These are phyloP conservation scores for Acanthamoeba lenticulata DNA, from an alignment of 208 protist species.

Conservation along the genomic window DNA sequence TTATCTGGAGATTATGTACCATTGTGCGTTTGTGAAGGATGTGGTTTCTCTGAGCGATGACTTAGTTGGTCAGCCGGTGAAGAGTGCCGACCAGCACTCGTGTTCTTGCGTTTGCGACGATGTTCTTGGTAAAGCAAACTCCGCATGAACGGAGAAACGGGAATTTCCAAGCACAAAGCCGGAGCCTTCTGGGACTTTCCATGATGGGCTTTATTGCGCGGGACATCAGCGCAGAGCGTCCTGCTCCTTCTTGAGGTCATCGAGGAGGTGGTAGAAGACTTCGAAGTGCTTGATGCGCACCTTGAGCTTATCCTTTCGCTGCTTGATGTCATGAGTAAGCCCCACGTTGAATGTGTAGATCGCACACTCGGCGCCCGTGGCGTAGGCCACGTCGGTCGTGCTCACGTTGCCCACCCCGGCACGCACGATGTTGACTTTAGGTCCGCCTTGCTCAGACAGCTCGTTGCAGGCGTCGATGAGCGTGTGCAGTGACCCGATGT, in stretches of 20 bases:
- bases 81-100: neutral
- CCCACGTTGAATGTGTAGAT: slow-evolving; percentile 68
- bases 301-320: slow-evolving; percentile 34
- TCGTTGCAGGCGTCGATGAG: slow-evolving; percentile 64
- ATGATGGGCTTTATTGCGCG: neutral
- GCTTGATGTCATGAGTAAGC: slow-evolving; percentile 20
- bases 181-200: no score
- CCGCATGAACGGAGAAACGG: no score
- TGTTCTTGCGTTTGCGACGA: neutral
- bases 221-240: neutral
- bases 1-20: neutral
- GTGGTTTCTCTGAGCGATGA: neutral
- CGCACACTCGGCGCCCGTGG: slow-evolving; percentile 21
- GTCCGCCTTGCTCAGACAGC: neutral
- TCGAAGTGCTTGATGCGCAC: slow-evolving; percentile 42
- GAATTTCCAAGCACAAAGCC: no score
- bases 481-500: slow-evolving; percentile 63
- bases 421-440: slow-evolving; percentile 53
- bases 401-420: slow-evolving; percentile 61
- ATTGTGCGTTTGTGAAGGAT: neutral
- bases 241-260: slow-evolving; percentile 63
- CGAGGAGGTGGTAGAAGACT: slow-evolving; percentile 66
- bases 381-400: slow-evolving; percentile 48
- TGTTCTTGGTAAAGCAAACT: neutral
- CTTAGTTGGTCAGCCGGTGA: no score